Base-by-base conservation (phyloP, 2,329 filamentous ascomycete species). In the Cladophialophora chaetospira region DNA sequence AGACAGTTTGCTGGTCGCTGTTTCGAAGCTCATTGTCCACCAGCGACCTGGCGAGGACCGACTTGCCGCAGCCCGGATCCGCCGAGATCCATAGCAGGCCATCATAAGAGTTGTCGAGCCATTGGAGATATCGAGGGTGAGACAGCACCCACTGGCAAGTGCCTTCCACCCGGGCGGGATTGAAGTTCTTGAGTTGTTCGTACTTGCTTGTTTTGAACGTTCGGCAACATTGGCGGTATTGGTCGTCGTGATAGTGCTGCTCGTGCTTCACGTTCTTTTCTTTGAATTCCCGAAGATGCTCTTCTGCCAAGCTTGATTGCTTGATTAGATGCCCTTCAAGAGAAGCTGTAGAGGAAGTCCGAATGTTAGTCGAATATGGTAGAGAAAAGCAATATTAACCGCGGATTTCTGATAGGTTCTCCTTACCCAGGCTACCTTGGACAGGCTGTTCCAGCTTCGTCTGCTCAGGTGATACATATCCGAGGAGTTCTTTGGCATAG, bases 61-160 rank as follows among this genome's bases (percentile, higher is more conserved):
- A 75, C 57, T 75, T 76, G 4, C 73, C 72, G 55, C 71, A 75
- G 25, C 73, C 73, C 17, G 72, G 72, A 52, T 74, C 71, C 1
- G 73, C 73, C 11, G 71, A 73, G 5, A 75, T 64, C 73, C 68
- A 75, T 17, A 76, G 69, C 17, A 75, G 64, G 53, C 66, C 61
- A 33, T 67, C 58, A 3, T 26, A 6, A 1, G 5, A 2, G 29
- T 52, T 68, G 3, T 65, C 15, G 29, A 10, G 57, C 72, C 69
- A 74, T 8, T 56, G 26, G 1, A 33, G 49, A 55, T 68, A 74
- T 31, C 63, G 36, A 5, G 58, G 2, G 43, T 70, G 66, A n/a
- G 65, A 40, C 5, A 72, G n/a, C 3, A 67, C 65, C 71, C 69
- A 75, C 44, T 65, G 56, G 48, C 68, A 74, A 15, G 71, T 73